Evolutionary conservation across 2,329 filamentous ascomycete genomes (phyloP), one percentile per base, ranked within the genome.

Genomic region (Didymella pinodella): DNA sequence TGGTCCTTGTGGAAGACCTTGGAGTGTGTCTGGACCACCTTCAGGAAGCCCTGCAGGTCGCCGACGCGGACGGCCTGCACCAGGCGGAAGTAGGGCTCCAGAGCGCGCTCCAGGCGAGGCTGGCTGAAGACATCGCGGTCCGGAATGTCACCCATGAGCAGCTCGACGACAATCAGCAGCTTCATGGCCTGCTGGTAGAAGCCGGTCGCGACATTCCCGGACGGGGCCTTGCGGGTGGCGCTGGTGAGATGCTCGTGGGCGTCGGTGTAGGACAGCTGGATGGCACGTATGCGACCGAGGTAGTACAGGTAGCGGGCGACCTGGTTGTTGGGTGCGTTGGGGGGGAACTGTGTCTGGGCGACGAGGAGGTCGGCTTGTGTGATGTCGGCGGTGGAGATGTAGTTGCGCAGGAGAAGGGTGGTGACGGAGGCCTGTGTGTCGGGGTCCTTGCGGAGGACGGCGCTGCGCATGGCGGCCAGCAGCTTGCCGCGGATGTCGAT

Each of bases 341-440:
- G 86, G 6, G 95, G 95, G 79, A 99, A 98, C 75, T 95, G 90
- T 29, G 95, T 97, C 80, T 99, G 95, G 31, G 92, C 94, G 63
- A 99, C 92, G 57, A 99, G 86, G 38, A 98, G 87, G 79, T 99
- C 95, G 68, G 95, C 95, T 81, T 99, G 95, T 55, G 91, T 90
- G 79, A 99, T 97, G 79, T 98, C 94, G 66, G 95, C 97, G 44
- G 94, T 98, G 48, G 91, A 88, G 65, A 99, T 88, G 78, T 99
- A 99, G 81, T 95, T 99, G 70, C 95, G 92, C 68, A 99, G 89
- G 51, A 99, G 85, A 57, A 99, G 85, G 14, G 96, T 96, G 67
- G 96, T 98, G 68, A 98, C 92, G 0, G 94, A 92, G 28, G 95
- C 92, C 81, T 98, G 94, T n/a, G 92, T 97, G 72, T 99, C 95